Conservation (phyloP, 805 yeast species). For the Lipomyces yamanashiensis region DNA sequence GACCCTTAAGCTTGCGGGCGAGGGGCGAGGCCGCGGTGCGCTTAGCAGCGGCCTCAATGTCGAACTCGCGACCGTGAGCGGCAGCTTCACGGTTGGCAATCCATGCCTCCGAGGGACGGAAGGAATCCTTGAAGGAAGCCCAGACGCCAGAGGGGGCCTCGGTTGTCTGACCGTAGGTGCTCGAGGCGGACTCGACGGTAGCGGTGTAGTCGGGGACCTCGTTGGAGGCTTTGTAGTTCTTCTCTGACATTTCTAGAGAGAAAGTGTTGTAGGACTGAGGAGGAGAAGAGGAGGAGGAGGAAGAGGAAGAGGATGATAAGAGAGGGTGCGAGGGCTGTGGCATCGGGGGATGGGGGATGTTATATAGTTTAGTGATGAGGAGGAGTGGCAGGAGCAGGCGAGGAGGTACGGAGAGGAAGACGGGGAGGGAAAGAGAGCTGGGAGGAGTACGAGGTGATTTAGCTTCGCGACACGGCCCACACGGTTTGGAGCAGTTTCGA, state of each 20-base stretch:
- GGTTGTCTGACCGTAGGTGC: constrained; percentile 16
- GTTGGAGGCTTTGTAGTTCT: constrained; percentile 11
- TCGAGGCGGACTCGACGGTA: constrained; percentile 13
- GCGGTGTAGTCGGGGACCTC: constrained; percentile 20
- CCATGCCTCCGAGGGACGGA: constrained; percentile 34
- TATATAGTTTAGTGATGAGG: not conserved
- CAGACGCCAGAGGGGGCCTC: constrained; percentile 20
- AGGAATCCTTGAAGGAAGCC: constrained; percentile 33
- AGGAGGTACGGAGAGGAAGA: too few species aligned
- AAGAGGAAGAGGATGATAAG: not conserved
- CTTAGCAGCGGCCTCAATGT: constrained; percentile 34
- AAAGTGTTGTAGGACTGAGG: not conserved
- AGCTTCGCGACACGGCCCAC: too few species aligned
- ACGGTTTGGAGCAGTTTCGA: too few species aligned
- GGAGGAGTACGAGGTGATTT: too few species aligned
- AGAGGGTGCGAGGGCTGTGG: not conserved
- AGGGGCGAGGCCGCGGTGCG: constrained; percentile 59
- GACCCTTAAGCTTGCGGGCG: constrained; percentile 49
- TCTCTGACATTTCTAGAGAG: constrained; percentile 15
- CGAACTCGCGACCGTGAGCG: constrained; percentile 16
- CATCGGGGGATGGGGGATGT: not conserved
- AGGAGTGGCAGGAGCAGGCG: not conserved
- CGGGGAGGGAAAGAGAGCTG: too few species aligned
- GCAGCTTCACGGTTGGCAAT: constrained; percentile 23
- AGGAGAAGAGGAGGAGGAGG: constrained; percentile 6